Conservation (phyloP, 306 rosid species). For the Citrullus mucosospermus region DNA sequence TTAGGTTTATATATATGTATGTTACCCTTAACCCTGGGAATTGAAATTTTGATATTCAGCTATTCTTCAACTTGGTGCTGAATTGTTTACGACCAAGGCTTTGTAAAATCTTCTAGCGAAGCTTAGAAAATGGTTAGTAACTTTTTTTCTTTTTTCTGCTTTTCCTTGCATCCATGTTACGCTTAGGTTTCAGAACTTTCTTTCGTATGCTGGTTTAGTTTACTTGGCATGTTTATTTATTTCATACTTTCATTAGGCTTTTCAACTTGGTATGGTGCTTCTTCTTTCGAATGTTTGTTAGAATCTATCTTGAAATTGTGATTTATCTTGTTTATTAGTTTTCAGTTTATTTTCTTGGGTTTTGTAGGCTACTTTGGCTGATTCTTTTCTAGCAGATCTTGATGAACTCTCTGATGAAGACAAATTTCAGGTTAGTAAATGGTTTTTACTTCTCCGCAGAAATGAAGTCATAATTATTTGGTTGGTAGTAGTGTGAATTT, state of each 20-base stretch:
- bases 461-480: neutral
- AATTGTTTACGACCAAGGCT: neutral
- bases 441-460: neutral
- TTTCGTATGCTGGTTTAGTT: neutral
- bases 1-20: neutral
- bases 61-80: neutral
- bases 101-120: neutral
- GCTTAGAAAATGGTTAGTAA: neutral
- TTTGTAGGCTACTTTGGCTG: conserved; percentile 87
- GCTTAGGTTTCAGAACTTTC: neutral
- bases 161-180: neutral
- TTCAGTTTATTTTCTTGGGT: neutral
- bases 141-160: neutral
- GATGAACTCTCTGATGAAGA: conserved; percentile 94
- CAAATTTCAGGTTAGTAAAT: conserved; percentile 36
- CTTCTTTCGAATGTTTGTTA: neutral
- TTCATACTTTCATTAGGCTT: neutral
- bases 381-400: conserved; percentile 90
- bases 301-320: neutral
- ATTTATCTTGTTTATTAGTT: neutral
- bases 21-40: neutral
- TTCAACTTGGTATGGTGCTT: neutral
- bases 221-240: neutral
- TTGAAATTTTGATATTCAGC: neutral
- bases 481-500: neutral